Evolutionary conservation across 116 monocot species (phyloP).

Genomic region (Trichopus zeylanicus): DNA sequence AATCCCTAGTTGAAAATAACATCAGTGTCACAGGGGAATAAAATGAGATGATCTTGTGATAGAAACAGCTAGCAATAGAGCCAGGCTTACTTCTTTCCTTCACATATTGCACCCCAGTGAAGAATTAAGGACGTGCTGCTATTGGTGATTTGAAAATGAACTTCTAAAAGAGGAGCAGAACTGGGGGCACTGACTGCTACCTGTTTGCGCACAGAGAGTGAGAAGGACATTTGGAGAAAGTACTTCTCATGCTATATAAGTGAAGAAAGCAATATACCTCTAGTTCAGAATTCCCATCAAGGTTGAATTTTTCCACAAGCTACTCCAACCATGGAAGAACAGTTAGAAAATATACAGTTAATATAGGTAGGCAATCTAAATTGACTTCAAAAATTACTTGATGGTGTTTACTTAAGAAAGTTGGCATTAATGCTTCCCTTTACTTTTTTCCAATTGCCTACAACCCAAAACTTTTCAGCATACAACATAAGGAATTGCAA

Average conservation of each 20-base stretch:
- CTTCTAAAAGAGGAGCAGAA: slow-evolving; percentile 23
- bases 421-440: too few relatives aligned
- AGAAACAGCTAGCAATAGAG: slow-evolving; percentile 2
- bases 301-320: slow-evolving; percentile 52
- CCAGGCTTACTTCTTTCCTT: slow-evolving; percentile 40
- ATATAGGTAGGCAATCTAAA: neutral
- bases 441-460: too few relatives aligned
- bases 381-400: neutral
- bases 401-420: neutral
- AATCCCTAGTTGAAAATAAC: slow-evolving; percentile 34
- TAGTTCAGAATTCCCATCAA: slow-evolving; percentile 67
- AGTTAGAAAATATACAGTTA: neutral
- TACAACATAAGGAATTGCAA: too few relatives aligned
- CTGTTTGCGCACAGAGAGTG: slow-evolving; percentile 26
- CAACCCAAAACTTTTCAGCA: too few relatives aligned
- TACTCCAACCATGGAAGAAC: slow-evolving; percentile 21
- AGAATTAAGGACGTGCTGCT: slow-evolving; percentile 44
- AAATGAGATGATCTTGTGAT: neutral
- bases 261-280: slow-evolving; percentile 33
- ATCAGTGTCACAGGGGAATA: slow-evolving; percentile 1
- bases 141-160: slow-evolving; percentile 59
- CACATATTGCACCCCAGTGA: slow-evolving; percentile 81
- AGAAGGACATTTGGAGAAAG: neutral
- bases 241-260: neutral
- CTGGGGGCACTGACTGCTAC: slow-evolving; percentile 20